Conservation (phyloP, 2,329 filamentous ascomycete species). For the Sarocladium oryzae region DNA sequence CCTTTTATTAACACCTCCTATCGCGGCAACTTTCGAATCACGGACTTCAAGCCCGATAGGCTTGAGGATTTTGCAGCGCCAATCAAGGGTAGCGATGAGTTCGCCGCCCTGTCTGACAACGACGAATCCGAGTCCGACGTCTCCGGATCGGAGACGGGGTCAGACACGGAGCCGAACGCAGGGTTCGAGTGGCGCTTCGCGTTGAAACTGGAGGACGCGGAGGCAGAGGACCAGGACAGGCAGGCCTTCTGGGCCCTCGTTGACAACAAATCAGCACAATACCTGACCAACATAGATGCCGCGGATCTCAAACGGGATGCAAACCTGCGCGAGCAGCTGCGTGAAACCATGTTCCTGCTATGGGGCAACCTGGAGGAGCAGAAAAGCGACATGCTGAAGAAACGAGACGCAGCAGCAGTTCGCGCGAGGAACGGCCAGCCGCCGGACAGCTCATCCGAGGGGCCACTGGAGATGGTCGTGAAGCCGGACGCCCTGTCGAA, state of each 20-base stretch:
- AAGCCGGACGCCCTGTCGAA: slow-evolving; percentile 33
- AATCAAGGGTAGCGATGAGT: slow-evolving; percentile 35
- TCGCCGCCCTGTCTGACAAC: slow-evolving; percentile 42
- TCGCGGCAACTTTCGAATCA: slow-evolving; percentile 63
- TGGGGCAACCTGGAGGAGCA: slow-evolving; percentile 83
- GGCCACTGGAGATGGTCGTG: slow-evolving; percentile 5
- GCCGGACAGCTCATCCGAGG: slow-evolving; percentile 28
- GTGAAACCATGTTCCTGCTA: slow-evolving; percentile 66
- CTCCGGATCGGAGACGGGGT: slow-evolving; percentile 12
- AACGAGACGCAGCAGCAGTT: neutral
- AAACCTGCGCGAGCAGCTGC: slow-evolving; percentile 43
- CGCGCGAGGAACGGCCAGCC: slow-evolving; percentile 24
- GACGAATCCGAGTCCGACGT: slow-evolving; percentile 20
- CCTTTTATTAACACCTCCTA: slow-evolving; percentile 74
- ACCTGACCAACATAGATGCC: slow-evolving; percentile 42
- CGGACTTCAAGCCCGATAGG: slow-evolving; percentile 69
- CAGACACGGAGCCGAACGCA: slow-evolving; percentile 19
- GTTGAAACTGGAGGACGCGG: slow-evolving; percentile 68
- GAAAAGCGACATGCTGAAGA: slow-evolving; percentile 30
- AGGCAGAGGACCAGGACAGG: slow-evolving; percentile 26
- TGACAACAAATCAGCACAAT: slow-evolving; percentile 47
- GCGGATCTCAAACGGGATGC: slow-evolving; percentile 48
- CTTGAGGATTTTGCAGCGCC: slow-evolving; percentile 64
- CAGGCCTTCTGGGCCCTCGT: slow-evolving; percentile 62
- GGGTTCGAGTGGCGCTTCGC: slow-evolving; percentile 82